Evolutionary conservation across 1,139 yeast species (phyloP), one percentile per base, ranked within the genome.

Genomic region (Yamadazyma conglobata): DNA sequence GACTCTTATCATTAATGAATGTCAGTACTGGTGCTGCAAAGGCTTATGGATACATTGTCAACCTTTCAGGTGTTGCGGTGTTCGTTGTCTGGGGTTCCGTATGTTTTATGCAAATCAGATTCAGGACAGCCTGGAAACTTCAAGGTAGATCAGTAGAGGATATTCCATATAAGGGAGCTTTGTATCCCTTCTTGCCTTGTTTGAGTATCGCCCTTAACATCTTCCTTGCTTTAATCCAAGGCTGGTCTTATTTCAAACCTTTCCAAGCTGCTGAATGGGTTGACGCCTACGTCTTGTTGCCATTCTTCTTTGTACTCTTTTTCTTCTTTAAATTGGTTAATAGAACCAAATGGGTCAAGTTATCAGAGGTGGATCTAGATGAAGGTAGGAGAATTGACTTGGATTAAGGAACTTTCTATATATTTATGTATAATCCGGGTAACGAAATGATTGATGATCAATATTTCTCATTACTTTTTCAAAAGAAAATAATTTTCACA

Each of bases 201-300:
- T 44, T 73, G 27, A 81, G 82, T 2, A 57, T 79, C 6, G 42
- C 56, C 0, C 54, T 76, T 28, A 79, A 77, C 44, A 40, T 65
- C 2, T 68, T 79, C 37, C 60, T 80, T 40, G 79, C 75, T 2
- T 52, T 80, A 15, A 73, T 80, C 20, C 87, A 80, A 52, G 84
- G 87, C 3, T 80, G 87, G 86, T 61, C 81, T 1, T 63, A 69
- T 25, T 72, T 80, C 43, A 64, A 65, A 33, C 87, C 88, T 0
- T 80, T 77, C 44, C 63, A 65, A 33, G 79, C 76, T 5, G 77
- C 70, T 18, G 61, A 66, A 37, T 80, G 78, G 52, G 79, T 80
- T 24, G 87, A 79, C 49, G 76, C 80, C 4, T 80, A 81, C 47
- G 70, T 80, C 35, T 56, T 80, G 42, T 51, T 80, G 17, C 86